Percentiles rank a stretch among this genome's conserved stretches.
Conservation (phyloP, 495 filamentous ascomycete genomes). For the Tuber microsphaerosporum region DNA sequence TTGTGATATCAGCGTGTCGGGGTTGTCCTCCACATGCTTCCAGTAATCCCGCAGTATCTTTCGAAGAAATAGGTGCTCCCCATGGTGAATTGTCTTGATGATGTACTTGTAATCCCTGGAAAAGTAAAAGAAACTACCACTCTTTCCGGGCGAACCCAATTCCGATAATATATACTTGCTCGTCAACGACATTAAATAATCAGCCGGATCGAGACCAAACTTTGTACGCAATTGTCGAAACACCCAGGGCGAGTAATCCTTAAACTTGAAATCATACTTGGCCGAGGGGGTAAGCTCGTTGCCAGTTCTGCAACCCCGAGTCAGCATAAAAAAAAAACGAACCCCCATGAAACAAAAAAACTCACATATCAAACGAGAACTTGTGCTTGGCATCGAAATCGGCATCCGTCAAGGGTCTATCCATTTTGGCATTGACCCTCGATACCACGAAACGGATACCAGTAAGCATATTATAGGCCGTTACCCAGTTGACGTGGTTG, state of each 20-base stretch:
- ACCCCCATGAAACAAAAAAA: slow-evolving; percentile 1
- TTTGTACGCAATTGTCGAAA: slow-evolving; percentile 85
- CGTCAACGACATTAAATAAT: slow-evolving; percentile 96
- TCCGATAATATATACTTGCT: slow-evolving; percentile 98
- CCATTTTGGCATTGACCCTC: slow-evolving; percentile 92
- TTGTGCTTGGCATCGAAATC: slow-evolving; percentile 93
- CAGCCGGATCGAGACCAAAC: slow-evolving; percentile 88
- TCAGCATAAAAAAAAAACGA: neutral
- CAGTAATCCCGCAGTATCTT: slow-evolving; percentile 93
- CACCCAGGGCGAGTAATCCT: slow-evolving; percentile 98
- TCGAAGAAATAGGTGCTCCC: slow-evolving; percentile 88
- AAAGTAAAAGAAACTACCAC: slow-evolving; percentile 99
- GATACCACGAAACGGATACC: slow-evolving; percentile 96
- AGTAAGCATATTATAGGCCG: slow-evolving; percentile 98
- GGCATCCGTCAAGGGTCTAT: slow-evolving; percentile 74
- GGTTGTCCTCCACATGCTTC: slow-evolving; percentile 82
- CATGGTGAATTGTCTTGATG: slow-evolving; percentile 98
- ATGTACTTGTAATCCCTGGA: slow-evolving; percentile 99
- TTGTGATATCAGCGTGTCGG: slow-evolving; percentile 92
- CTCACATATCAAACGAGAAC: slow-evolving; percentile 95
- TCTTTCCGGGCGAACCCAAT: slow-evolving; percentile 93
- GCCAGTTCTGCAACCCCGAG: slow-evolving; percentile 61
- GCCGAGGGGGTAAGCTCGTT: slow-evolving; percentile 96
- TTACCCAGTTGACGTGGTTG: slow-evolving; percentile 95
- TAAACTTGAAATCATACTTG: slow-evolving; percentile 99